These are phyloP conservation scores for Flueggea neowawraea DNA, from an alignment of 441 rosid species.

Conservation along the genomic window DNA sequence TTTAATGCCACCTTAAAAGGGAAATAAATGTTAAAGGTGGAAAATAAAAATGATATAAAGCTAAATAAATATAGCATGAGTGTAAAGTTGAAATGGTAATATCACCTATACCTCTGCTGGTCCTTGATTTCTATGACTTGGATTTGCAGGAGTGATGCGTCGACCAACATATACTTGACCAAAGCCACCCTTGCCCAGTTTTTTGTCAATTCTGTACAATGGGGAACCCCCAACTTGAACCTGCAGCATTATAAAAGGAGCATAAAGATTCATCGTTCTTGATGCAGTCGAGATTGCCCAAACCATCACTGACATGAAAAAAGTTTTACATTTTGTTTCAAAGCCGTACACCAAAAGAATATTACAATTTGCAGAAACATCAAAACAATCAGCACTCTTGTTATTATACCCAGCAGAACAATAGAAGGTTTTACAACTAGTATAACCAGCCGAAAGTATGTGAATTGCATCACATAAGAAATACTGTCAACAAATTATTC, in stretches of 20 bases:
- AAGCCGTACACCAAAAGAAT: no score
- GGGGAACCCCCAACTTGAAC: conserved; percentile 72
- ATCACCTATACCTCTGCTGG: conserved; percentile 43
- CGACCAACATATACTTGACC: conserved; percentile 85
- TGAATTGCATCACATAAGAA: no score
- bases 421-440: no score
- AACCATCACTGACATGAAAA: not conserved
- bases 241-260: conserved; percentile 27
- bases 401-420: no score
- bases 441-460: no score
- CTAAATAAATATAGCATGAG: not conserved
- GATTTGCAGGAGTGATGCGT: conserved; percentile 35
- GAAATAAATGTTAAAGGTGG: not conserved
- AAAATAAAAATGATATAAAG: not conserved
- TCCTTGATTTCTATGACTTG: conserved; percentile 39
- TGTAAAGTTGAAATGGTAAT: not conserved
- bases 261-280: not conserved
- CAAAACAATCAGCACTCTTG: no score
- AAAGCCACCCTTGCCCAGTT: conserved; percentile 82
- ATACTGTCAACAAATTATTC: no score
- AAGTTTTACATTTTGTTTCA: not conserved
- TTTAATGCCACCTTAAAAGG: conserved; percentile 64
- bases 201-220: conserved; percentile 49
- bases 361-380: no score
- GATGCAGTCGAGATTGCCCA: not conserved